These are phyloP conservation scores for Mycosphaerella sp. DNA, from an alignment of 2,329 filamentous ascomycete genomes.

Conservation along the genomic window DNA sequence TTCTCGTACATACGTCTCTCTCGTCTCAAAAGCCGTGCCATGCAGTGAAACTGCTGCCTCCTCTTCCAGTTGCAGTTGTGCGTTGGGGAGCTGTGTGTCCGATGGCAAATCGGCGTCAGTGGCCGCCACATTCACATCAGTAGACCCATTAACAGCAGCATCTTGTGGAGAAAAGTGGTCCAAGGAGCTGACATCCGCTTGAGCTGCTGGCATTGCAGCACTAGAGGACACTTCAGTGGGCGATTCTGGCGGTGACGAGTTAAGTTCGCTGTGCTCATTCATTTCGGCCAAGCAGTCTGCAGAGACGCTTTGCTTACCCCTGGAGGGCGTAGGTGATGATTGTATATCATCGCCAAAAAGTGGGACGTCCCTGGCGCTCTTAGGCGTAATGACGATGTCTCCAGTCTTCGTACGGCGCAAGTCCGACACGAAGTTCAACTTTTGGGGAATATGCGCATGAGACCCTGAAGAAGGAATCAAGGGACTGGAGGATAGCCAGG, in stretches of 20 bases:
- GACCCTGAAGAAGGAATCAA: constrained; percentile 23
- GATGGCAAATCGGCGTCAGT: constrained; percentile 23
- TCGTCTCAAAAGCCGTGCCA: not conserved
- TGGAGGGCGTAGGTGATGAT: constrained; percentile 49
- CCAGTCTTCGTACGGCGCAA: constrained; percentile 18
- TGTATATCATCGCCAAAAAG: constrained; percentile 44
- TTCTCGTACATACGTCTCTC: not conserved
- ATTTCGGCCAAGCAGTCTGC: constrained; percentile 1
- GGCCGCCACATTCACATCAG: not conserved
- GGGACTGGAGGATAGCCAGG: constrained; percentile 58
- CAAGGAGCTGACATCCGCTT: not conserved
- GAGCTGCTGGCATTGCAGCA: not conserved
- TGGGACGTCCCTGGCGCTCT: constrained; percentile 34
- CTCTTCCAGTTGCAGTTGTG: constrained; percentile 26
- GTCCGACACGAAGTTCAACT: constrained; percentile 27
- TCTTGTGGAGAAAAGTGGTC: not conserved
- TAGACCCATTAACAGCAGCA: not conserved
- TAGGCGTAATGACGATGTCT: constrained; percentile 39
- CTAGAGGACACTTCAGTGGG: not conserved
- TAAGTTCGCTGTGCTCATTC: constrained; percentile 19
- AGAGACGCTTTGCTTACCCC: not conserved
- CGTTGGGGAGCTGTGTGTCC: constrained; percentile 24
- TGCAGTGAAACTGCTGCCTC: not conserved
- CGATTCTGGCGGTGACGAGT: constrained; percentile 27
- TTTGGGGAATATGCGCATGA: constrained; percentile 20